Percentiles rank a stretch among this genome's conserved stretches.
These are phyloP conservation scores for Pinus albicaulis DNA, from an alignment of 75 land plant genomes.

Conservation along the genomic window DNA sequence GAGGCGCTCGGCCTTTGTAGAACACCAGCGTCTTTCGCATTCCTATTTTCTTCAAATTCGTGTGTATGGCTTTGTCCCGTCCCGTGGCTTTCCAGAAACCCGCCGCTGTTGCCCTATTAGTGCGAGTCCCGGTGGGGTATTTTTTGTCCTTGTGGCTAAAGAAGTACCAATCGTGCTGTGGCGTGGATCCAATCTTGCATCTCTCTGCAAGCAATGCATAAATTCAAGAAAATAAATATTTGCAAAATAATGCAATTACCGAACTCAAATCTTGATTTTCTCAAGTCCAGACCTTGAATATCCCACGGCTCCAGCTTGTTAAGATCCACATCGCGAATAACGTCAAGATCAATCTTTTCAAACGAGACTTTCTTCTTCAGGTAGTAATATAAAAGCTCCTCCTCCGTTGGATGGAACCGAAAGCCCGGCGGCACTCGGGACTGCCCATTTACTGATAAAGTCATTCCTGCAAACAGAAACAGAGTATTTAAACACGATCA, in stretches of 20 bases:
- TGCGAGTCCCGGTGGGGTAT: constrained; percentile 69
- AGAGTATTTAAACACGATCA: no score
- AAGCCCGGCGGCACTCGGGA: constrained; percentile 66
- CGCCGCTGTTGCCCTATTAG: constrained; percentile 66
- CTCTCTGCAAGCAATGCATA: constrained; percentile 34
- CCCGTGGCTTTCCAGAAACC: constrained; percentile 90
- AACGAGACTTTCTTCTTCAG: constrained; percentile 51
- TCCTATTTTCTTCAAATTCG: constrained; percentile 43
- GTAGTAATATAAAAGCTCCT: constrained; percentile 59
- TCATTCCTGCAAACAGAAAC: constrained; percentile 24
- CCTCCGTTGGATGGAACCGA: constrained; percentile 68
- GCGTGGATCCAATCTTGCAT: constrained; percentile 60
- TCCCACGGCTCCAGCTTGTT: constrained; percentile 78
- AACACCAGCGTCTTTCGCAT: constrained; percentile 77
- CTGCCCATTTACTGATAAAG: constrained; percentile 50
- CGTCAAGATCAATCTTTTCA: constrained; percentile 60
- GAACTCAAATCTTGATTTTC: background rate
- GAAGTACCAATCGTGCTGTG: constrained; percentile 81
- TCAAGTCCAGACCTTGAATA: constrained; percentile 36
- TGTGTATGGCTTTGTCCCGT: constrained; percentile 62
- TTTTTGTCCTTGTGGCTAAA: constrained; percentile 77
- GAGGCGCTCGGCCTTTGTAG: constrained; percentile 73
- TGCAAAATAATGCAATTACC: no score
- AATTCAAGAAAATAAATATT: background rate
- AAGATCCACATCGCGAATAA: constrained; percentile 67